phyloP scores from a whole-genome alignment of 2,329 filamentous ascomycete genomes.

The Cladosporium colombiae region DNA sequence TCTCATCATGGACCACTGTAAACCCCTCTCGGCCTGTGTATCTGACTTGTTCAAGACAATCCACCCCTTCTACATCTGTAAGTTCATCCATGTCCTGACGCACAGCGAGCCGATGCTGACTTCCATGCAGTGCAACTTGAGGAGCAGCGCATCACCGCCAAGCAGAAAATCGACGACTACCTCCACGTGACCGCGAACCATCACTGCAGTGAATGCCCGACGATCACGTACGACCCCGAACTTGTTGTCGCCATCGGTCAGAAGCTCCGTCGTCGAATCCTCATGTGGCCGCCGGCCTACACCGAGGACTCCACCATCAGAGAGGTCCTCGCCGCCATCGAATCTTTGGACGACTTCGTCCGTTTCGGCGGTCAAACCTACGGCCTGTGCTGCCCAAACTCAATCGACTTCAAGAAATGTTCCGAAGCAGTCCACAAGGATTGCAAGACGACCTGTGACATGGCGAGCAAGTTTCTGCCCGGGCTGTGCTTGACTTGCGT shows the following conservation, averaged over 20 bases:
- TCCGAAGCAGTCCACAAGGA: not conserved
- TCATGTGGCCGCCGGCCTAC: not conserved
- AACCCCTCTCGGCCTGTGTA: not conserved
- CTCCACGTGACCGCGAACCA: too few relatives aligned
- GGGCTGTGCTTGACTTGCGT: not conserved
- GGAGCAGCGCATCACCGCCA: not conserved
- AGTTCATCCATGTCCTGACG: not conserved
- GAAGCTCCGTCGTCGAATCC: not conserved
- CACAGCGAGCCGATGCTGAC: not conserved
- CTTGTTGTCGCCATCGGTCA: not conserved
- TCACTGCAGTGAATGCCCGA: too few relatives aligned
- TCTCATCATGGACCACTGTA: not conserved
- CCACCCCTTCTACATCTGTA: not conserved
- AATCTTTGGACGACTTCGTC: not conserved
- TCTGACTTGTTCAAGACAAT: not conserved
- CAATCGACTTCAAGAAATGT: too few relatives aligned
- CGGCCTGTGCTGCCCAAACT: too few relatives aligned
- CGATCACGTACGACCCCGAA: not conserved
- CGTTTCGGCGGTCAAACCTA: not conserved
- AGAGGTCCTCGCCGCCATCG: not conserved
- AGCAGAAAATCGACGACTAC: not conserved
- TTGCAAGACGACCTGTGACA: not conserved
- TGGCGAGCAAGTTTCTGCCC: not conserved
- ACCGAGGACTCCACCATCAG: not conserved
- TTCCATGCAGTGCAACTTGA: not conserved